Conservation (phyloP, 495 filamentous ascomycete species). For the Aspergillus mulundensis region DNA sequence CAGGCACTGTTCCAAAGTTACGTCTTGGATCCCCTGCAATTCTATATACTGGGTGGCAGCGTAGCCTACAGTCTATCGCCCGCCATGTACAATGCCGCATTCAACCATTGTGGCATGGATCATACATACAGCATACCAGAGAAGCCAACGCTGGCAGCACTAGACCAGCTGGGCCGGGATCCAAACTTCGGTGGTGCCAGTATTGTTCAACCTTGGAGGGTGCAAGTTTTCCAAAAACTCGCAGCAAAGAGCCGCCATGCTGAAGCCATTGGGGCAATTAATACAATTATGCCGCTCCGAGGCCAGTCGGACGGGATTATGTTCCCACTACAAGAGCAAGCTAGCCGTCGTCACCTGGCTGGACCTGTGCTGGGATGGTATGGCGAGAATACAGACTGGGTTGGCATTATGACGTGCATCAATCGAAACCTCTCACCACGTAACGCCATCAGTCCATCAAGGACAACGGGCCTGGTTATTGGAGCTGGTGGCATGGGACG, state of each 20-base stretch:
- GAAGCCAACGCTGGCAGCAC: conserved; percentile 56
- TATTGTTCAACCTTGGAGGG: conserved; percentile 72
- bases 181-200: conserved; percentile 69
- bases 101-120: conserved; percentile 64
- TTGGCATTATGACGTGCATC: conserved; percentile 66
- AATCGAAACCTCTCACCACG: conserved; percentile 72
- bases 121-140: conserved; percentile 66
- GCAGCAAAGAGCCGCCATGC: conserved; percentile 70
- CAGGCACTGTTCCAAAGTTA: conserved; percentile 51
- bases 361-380: conserved; percentile 66
- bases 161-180: conserved; percentile 60
- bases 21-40: conserved; percentile 62
- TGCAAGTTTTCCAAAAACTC: conserved; percentile 63
- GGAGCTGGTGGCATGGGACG: conserved; percentile 82
- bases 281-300: conserved; percentile 74
- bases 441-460: conserved; percentile 65
- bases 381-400: conserved; percentile 85
- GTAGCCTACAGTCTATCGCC: conserved; percentile 74
- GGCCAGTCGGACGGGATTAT: conserved; percentile 58
- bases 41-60: conserved; percentile 69
- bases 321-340: conserved; percentile 57
- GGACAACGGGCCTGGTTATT: conserved; percentile 67
- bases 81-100: conserved; percentile 75
- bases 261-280: conserved; percentile 75
- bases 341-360: conserved; percentile 60